Percentiles rank a stretch among this genome's conserved stretches.
These are phyloP conservation scores for Erysimum cheiri DNA, from an alignment of 441 rosid genomes.

Conservation along the genomic window DNA sequence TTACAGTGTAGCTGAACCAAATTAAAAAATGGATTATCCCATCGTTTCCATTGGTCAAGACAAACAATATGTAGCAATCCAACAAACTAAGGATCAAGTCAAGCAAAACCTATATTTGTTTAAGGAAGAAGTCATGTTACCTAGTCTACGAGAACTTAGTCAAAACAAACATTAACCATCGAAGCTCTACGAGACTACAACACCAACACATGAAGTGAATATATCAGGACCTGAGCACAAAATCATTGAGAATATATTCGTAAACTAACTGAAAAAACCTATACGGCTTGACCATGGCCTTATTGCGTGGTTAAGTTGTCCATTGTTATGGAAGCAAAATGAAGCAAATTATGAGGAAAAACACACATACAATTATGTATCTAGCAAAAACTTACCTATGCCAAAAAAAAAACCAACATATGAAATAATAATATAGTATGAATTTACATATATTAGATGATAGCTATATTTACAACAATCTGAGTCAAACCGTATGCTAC, in stretches of 20 bases:
- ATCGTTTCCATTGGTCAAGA: background rate
- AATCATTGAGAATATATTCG: too few relatives aligned
- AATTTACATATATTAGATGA: background rate
- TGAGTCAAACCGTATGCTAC: too few relatives aligned
- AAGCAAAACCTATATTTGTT: background rate
- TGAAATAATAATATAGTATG: background rate
- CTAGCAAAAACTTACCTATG: background rate
- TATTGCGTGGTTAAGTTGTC: too few relatives aligned
- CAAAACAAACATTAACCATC: background rate
- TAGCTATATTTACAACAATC: background rate
- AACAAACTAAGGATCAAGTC: slow-evolving; percentile 4
- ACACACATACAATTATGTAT: background rate
- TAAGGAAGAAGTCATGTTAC: background rate
- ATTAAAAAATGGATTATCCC: background rate
- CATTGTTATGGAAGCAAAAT: too few relatives aligned
- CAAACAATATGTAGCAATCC: background rate
- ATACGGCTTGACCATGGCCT: too few relatives aligned
- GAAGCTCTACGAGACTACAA: background rate
- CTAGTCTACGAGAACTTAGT: background rate
- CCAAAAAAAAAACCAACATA: background rate
- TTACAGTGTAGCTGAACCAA: background rate
- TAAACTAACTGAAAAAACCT: too few relatives aligned
- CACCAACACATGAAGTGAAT: background rate
- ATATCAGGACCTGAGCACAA: too few relatives aligned
- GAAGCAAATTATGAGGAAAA: background rate